Base-by-base conservation (phyloP, 805 yeast species). In the Limtongozyma cylindracea region DNA sequence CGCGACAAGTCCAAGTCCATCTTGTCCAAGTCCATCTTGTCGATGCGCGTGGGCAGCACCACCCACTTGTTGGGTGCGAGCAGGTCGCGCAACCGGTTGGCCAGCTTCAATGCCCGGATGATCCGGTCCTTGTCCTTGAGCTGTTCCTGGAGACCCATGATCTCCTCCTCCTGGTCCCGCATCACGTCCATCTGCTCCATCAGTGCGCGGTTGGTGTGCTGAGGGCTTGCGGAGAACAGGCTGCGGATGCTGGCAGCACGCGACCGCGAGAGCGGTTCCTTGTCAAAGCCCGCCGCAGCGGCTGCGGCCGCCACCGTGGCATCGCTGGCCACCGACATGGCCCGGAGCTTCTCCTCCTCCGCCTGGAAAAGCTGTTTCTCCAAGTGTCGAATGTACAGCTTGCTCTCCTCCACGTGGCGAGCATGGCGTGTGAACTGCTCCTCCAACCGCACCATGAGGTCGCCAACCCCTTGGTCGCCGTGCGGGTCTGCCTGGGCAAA, bases 61-160 rank as follows among this genome's bases (percentile, higher is more conserved):
- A n/a, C 15, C 15, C 6, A 5, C 15, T 5, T 5, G 15, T 37
- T 45, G 9, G 49, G 39, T 19, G 49, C 56, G 7, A 49, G 54
- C 16, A 51, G 30, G 22, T 54, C 35, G 16, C 82, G 54, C 16
- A 71, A 53, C 32, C 66, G 56, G 17, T 63, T 55, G 3, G 76
- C 61, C 20, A 71, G 62, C 17, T 69, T 62, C 25, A 78, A 46
- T 2, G 84, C 78, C 27, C 59, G 62, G 26, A 80, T 73, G 29
- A 80, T 68, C 20, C 67, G 65, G 31, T 78, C 91, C 39, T 78
- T 80, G 29, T 72, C 74, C 20, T 58, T 55, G 18, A 74, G 34
- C 20, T 59, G 52, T 22, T 62, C 69, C 32, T 58, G 56, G 30
- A 82, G 47, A 22, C 67, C 77, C 21, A 44, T 32, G 9, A 80